phyloP scores from a whole-genome alignment of 306 rosid species.

The Medicago lupulina region DNA sequence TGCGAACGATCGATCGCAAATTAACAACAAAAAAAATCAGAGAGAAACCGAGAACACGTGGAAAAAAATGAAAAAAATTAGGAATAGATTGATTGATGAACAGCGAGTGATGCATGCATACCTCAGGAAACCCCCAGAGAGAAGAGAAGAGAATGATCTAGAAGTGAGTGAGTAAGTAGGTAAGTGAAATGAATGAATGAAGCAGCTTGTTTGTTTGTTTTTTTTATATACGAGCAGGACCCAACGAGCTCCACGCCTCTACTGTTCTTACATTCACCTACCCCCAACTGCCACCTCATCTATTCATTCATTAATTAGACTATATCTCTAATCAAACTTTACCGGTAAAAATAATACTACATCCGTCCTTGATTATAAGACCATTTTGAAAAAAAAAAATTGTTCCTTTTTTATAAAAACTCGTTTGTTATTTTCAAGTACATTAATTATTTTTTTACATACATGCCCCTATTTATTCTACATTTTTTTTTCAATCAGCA shows the following conservation, averaged over 20 bases:
- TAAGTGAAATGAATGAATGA: background rate
- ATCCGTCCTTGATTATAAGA: too few relatives aligned
- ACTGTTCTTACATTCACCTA: slow-evolving; percentile 2
- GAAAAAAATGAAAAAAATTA: background rate
- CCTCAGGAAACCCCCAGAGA: slow-evolving; percentile 59
- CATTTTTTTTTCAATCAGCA: too few relatives aligned
- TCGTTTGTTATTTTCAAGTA: too few relatives aligned
- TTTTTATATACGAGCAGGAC: background rate
- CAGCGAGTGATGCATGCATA: background rate
- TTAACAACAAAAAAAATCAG: background rate
- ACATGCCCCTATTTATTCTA: too few relatives aligned
- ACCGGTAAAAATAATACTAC: too few relatives aligned
- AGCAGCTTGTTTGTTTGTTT: background rate
- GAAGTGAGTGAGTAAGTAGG: background rate
- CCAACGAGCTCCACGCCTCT: background rate
- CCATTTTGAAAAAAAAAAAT: too few relatives aligned
- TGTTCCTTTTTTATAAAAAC: too few relatives aligned
- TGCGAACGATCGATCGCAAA: background rate
- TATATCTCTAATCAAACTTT: too few relatives aligned
- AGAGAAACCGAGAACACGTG: too few relatives aligned
- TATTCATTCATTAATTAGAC: too few relatives aligned
- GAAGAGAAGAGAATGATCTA: slow-evolving; percentile 36
- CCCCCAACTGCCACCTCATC: slow-evolving; percentile 5
- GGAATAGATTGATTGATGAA: background rate
- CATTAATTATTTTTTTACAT: too few relatives aligned